Evolutionary conservation across 208 protist species (phyloP).

Genomic region (Acanthamoeba rhysodes): DNA sequence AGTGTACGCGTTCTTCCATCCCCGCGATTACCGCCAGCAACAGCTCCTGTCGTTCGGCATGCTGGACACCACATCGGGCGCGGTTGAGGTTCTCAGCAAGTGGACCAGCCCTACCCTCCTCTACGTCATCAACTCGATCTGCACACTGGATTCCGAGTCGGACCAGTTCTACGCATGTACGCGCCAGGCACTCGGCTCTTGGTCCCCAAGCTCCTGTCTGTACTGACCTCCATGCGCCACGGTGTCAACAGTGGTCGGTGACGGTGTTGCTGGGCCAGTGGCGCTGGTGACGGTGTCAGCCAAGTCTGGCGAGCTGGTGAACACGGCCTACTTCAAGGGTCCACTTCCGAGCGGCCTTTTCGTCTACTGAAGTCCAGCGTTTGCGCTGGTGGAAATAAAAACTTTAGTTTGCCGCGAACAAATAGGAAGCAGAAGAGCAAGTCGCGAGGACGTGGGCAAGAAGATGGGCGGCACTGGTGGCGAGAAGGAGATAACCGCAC

Average conservation of each 20-base stretch:
- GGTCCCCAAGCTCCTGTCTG: background rate
- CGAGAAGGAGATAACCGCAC: too few species aligned
- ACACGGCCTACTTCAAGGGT: background rate
- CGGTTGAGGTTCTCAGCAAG: background rate
- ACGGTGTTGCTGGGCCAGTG: background rate
- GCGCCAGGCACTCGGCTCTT: background rate
- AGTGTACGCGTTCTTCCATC: background rate
- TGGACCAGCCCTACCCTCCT: background rate
- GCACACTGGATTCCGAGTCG: background rate
- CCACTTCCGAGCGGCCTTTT: too few species aligned
- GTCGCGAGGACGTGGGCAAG: too few species aligned
- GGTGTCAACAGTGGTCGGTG: background rate
- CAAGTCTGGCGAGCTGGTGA: background rate
- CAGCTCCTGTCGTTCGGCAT: background rate
- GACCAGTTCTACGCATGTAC: background rate
- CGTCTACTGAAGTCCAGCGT: too few species aligned
- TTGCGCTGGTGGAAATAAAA: too few species aligned
- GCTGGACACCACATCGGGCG: background rate
- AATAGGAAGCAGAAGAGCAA: too few species aligned
- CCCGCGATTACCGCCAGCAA: background rate
- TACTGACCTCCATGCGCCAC: background rate
- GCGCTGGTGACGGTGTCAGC: background rate
- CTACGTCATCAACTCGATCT: background rate
- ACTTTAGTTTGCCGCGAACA: too few species aligned
- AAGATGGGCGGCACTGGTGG: too few species aligned